These are phyloP conservation scores for Camelina sativa DNA, from an alignment of 345 rosid species.

Conservation along the genomic window DNA sequence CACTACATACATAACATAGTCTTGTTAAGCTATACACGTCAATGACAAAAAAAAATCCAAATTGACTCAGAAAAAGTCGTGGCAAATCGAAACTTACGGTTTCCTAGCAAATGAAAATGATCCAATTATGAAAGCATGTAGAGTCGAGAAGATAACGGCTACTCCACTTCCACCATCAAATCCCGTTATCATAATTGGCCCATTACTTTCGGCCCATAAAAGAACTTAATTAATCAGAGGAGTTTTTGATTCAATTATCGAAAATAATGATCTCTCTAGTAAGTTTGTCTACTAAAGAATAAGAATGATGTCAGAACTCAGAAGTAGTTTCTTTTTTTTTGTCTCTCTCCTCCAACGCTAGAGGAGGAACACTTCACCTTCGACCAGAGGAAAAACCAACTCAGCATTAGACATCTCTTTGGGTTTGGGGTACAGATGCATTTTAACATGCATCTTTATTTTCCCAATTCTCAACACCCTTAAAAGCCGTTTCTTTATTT, in stretches of 20 bases:
- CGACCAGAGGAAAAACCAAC: conserved; percentile 33
- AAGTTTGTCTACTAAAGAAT: background rate
- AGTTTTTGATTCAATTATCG: background rate
- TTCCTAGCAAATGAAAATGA: background rate
- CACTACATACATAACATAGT: background rate
- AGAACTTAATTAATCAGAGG: background rate
- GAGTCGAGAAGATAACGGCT: background rate
- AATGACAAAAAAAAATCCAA: background rate
- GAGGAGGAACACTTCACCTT: conserved; percentile 1
- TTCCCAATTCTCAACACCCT: background rate
- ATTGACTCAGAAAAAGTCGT: conserved; percentile 29
- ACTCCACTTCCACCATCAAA: background rate
- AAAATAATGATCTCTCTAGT: too few relatives aligned
- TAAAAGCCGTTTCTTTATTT: background rate
- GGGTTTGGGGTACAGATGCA: conserved; percentile 18
- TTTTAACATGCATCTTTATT: conserved; percentile 6
- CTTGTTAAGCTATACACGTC: conserved; percentile 30
- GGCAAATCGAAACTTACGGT: conserved; percentile 17
- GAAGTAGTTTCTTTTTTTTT: background rate
- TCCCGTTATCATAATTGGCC: background rate
- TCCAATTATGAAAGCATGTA: background rate
- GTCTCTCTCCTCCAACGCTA: conserved; percentile 23
- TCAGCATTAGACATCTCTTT: conserved; percentile 15
- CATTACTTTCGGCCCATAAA: too few relatives aligned
- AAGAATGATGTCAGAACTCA: background rate